These are phyloP conservation scores for Aspergillus sp. DNA, from an alignment of 2,329 filamentous ascomycete genomes.

Conservation along the genomic window DNA sequence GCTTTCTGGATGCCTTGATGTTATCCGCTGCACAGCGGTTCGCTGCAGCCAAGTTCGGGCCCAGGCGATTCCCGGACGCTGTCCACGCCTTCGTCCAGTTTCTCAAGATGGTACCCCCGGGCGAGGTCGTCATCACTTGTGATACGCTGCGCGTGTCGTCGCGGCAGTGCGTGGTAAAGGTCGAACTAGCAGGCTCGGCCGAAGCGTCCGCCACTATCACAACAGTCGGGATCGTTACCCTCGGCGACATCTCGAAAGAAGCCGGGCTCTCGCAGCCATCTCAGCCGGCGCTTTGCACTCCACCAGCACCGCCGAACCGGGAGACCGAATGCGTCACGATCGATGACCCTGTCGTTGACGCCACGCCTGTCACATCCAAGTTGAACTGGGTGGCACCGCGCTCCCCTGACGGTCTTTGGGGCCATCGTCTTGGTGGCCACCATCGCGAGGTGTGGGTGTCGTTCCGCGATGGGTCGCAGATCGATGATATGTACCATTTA, in stretches of 20 bases:
- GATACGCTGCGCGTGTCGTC: slow-evolving; percentile 13
- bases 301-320: slow-evolving; percentile 9
- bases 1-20: slow-evolving; percentile 18
- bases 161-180: slow-evolving; percentile 17
- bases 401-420: slow-evolving; percentile 18
- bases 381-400: slow-evolving; percentile 19
- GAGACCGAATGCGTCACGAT: slow-evolving; percentile 17
- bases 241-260: slow-evolving; percentile 16
- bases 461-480: slow-evolving; percentile 17
- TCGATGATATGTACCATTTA: slow-evolving; percentile 15
- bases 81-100: slow-evolving; percentile 22
- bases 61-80: slow-evolving; percentile 14
- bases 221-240: slow-evolving; percentile 16
- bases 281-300: not conserved
- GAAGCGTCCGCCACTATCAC: not conserved
- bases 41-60: slow-evolving; percentile 9
- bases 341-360: slow-evolving; percentile 20
- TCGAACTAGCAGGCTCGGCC: slow-evolving; percentile 5
- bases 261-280: slow-evolving; percentile 12
- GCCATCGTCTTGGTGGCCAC: slow-evolving; percentile 21
- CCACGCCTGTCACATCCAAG: slow-evolving; percentile 20
- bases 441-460: slow-evolving; percentile 22
- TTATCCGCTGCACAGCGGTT: slow-evolving; percentile 16
- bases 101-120: slow-evolving; percentile 16
- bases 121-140: slow-evolving; percentile 14